Percentiles rank a stretch among this genome's conserved stretches.
These are phyloP conservation scores for Neurospora tetraspora DNA, from an alignment of 495 filamentous ascomycete species.

Conservation along the genomic window DNA sequence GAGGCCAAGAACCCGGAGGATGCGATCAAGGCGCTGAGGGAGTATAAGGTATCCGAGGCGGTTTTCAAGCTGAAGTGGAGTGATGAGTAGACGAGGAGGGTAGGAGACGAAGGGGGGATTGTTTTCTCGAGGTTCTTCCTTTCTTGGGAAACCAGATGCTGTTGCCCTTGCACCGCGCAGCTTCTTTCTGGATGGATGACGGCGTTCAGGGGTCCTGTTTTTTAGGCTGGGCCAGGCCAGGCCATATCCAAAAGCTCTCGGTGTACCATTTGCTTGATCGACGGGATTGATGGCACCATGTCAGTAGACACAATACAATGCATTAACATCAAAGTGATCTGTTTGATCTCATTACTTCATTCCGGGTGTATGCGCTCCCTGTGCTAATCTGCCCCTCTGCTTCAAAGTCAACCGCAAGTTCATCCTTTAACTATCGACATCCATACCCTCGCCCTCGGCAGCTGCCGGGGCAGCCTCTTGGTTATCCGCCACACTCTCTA, in stretches of 20 bases:
- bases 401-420: background rate
- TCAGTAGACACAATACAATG: background rate
- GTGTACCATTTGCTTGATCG: background rate
- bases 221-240: background rate
- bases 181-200: background rate
- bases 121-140: background rate
- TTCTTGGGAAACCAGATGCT: background rate
- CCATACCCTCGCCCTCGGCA: slow-evolving; percentile 56
- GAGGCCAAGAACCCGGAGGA: slow-evolving; percentile 65
- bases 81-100: slow-evolving; percentile 37
- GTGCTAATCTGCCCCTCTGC: background rate
- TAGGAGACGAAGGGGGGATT: background rate
- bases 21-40: slow-evolving; percentile 55
- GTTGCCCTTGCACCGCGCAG: background rate
- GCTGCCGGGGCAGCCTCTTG: slow-evolving; percentile 39
- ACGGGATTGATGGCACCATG: background rate
- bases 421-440: slow-evolving; percentile 52
- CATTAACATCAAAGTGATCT: background rate
- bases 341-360: background rate
- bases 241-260: background rate
- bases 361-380: background rate
- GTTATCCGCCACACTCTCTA: slow-evolving; percentile 55
- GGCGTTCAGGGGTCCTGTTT: background rate
- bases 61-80: slow-evolving; percentile 77
- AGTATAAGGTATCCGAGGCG: slow-evolving; percentile 65